These are phyloP conservation scores for Dactylellina parvicollis DNA, from an alignment of 2,329 filamentous ascomycete species.

Conservation along the genomic window DNA sequence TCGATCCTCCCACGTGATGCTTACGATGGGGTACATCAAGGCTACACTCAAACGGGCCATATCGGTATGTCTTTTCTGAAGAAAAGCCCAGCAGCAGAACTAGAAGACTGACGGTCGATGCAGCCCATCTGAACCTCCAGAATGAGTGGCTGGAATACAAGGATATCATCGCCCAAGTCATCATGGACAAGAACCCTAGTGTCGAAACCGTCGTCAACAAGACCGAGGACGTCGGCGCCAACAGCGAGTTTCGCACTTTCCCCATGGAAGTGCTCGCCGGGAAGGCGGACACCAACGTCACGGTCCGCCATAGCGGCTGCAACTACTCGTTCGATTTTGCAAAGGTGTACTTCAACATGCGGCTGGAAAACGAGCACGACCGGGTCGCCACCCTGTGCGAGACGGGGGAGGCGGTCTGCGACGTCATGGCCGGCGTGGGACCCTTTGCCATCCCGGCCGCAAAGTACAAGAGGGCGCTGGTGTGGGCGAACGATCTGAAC, in stretches of 20 bases:
- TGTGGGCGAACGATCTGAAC: conserved; percentile 97
- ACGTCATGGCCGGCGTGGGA: conserved; percentile 97
- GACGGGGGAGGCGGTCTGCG: conserved; percentile 87
- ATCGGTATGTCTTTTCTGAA: conserved; percentile 69
- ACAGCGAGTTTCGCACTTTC: conserved; percentile 90
- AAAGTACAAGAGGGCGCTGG: conserved; percentile 82
- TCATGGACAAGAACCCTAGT: conserved; percentile 84
- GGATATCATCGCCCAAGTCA: conserved; percentile 80
- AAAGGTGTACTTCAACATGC: conserved; percentile 98
- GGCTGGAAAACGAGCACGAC: conserved; percentile 87
- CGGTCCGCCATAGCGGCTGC: conserved; percentile 82
- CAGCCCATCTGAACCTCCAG: conserved; percentile 87
- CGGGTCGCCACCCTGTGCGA: conserved; percentile 78
- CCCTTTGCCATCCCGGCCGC: conserved; percentile 93
- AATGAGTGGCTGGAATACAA: conserved; percentile 87
- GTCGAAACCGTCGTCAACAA: conserved; percentile 97
- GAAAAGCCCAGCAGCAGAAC: conserved; percentile 14
- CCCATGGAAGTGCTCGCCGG: conserved; percentile 89
- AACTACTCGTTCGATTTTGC: conserved; percentile 92
- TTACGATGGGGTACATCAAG: conserved; percentile 71
- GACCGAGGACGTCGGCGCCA: conserved; percentile 82
- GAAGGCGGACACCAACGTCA: conserved; percentile 81
- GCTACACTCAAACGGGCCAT: conserved; percentile 91
- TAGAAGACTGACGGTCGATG: neutral
- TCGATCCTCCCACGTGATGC: conserved; percentile 81